Conservation (phyloP, 2,329 filamentous ascomycete species). For the Aspergillus sp. region DNA sequence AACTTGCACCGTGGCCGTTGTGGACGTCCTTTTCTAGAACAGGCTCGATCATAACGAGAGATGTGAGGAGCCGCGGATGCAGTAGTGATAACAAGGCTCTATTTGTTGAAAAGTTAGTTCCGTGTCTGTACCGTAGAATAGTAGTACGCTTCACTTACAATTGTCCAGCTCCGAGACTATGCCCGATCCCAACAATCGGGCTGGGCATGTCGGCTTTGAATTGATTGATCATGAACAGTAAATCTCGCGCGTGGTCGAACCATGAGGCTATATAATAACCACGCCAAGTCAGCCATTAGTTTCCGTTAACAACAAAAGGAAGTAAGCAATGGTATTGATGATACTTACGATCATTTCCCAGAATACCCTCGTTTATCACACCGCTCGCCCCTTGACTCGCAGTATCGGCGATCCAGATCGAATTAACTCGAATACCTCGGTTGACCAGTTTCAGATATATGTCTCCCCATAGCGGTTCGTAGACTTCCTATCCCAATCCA, state of each 20-base stretch:
- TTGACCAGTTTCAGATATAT: slow-evolving; percentile 40
- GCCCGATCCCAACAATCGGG: slow-evolving; percentile 76
- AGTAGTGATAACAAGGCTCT: slow-evolving; percentile 63
- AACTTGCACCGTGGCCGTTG: neutral
- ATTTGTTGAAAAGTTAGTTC: neutral
- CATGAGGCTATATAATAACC: slow-evolving; percentile 59
- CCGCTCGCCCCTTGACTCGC: slow-evolving; percentile 74
- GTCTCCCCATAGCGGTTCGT: slow-evolving; percentile 10
- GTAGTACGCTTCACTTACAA: slow-evolving; percentile 38
- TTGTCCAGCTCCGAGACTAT: slow-evolving; percentile 76
- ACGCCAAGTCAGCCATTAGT: too few species aligned
- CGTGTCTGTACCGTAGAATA: neutral
- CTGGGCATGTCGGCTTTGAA: slow-evolving; percentile 67
- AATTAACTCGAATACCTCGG: slow-evolving; percentile 47
- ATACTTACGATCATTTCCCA: slow-evolving; percentile 75
- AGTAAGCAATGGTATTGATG: too few species aligned
- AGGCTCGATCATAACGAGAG: slow-evolving; percentile 71
- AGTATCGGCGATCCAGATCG: slow-evolving; percentile 79
- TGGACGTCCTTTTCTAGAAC: slow-evolving; percentile 1
- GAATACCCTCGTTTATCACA: slow-evolving; percentile 66
- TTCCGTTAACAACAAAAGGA: too few species aligned
- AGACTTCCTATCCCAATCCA: slow-evolving; percentile 3
- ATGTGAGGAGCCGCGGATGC: slow-evolving; percentile 73
- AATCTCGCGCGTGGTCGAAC: slow-evolving; percentile 76
- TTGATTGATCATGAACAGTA: slow-evolving; percentile 76